These are phyloP conservation scores for Magnusiomyces paraingens DNA, from an alignment of 1,139 yeast genomes.

Conservation along the genomic window DNA sequence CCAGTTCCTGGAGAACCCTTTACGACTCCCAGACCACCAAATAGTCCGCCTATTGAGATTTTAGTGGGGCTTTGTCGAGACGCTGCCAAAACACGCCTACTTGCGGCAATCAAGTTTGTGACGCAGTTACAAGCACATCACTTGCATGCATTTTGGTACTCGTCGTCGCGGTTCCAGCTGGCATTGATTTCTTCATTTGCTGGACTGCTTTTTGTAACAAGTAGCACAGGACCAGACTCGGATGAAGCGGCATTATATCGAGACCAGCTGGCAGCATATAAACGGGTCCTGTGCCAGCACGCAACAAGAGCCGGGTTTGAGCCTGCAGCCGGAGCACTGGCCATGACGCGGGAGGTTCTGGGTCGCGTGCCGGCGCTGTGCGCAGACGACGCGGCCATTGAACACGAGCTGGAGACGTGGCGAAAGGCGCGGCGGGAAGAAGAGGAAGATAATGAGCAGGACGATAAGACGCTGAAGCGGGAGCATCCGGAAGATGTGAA, in stretches of 20 bases:
- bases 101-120: conserved; percentile 78
- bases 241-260: conserved; percentile 61
- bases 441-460: not conserved
- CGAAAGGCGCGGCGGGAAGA: not conserved
- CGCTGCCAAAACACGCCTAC: conserved; percentile 74
- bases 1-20: conserved; percentile 38
- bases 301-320: conserved; percentile 56
- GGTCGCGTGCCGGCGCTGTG: conserved; percentile 22
- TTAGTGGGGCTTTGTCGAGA: conserved; percentile 67
- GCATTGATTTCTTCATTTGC: conserved; percentile 85
- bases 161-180: conserved; percentile 69
- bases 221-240: conserved; percentile 17
- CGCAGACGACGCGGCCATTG: conserved; percentile 1
- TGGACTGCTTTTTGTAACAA: conserved; percentile 49
- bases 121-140: conserved; percentile 72
- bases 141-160: conserved; percentile 82
- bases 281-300: conserved; percentile 67
- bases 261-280: conserved; percentile 64
- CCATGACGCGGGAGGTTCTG: conserved; percentile 46
- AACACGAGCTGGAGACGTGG: not conserved
- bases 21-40: conserved; percentile 31
- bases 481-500: not conserved
- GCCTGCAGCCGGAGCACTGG: conserved; percentile 64
- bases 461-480: not conserved
- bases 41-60: conserved; percentile 27